Base-by-base conservation (phyloP, 2,329 filamentous ascomycete genomes). In the Aphanocladium album region DNA sequence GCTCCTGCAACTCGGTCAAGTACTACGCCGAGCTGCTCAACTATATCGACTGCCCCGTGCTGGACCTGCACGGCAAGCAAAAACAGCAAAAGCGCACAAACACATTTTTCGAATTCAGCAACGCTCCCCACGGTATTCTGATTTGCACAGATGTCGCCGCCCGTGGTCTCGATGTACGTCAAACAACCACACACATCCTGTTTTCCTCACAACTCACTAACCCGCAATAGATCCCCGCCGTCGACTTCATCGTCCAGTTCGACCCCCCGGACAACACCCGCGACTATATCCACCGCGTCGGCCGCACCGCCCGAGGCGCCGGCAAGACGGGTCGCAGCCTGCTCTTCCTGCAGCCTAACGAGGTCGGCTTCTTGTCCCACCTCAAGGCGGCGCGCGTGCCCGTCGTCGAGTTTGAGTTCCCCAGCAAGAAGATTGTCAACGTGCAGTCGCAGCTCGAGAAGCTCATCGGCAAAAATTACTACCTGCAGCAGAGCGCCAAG, bases 41-140 rank as follows among this genome's bases (percentile, higher is more conserved):
- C 79, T 98, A 96, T 78, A 97, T 98, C 69, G 95, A 98, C 74
- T 83, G 97, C 45, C 92, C 90, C 5, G 90, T 96, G 2, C 82
- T 96, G 47, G 89, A 91, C 67, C 81, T 96, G 8, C 91, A 96
- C 74, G 95, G 92, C 67, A 97, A 99, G 78, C 91, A 96, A 77
- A 99, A 99, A 77, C 95, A 99, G 76, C 92, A 97, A 76, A 96
- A 96, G 76, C 90, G 95, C n/a, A 99, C 95, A 25, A 96, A 96
- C 72, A 96, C 92, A 1, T 99, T 99, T 74, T 99, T 98, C 74
- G 93, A 98, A 73, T 99, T 99, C 73, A 82, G 80, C 74, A 83
- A 83, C 64, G 81, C 93, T 19, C 87, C 87, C 66, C 85, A 89
- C 66, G 95, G 93, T 25, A 96, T 90, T 0, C 77, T 99, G 58